Evolutionary conservation across 345 rosid genomes (phyloP), one percentile per base, ranked within the genome.

Genomic region (Pistacia vera): DNA sequence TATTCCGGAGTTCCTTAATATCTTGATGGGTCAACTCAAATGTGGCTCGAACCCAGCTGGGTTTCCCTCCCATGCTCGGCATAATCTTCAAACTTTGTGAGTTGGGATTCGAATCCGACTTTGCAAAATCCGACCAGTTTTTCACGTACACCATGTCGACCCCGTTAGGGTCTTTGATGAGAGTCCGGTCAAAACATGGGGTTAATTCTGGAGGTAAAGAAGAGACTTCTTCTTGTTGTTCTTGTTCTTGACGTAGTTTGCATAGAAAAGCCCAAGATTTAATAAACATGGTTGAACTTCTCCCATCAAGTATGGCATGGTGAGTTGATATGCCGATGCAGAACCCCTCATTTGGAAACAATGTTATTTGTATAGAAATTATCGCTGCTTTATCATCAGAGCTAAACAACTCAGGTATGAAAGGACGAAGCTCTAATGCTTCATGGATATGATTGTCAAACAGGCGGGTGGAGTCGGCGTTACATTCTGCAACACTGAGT

Each of bases 401-500:
- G 8, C 69, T 35, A 2, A 20, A 14, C 44, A 86, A 77, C 58
- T 71, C 56, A 0, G 91, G 89, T 13, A 80, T 71, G 35, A 84
- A 78, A 17, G 79, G 71, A 63, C 83, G 86, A 13, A 74, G 81
- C 56, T 79, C 83, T 3, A 20, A 16, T 2, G 85, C 83, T 14
- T 33, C 33, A 13, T 12, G 11, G 17, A 22, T 38, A 5, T 58
- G 4, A 41, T 30, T 38, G 48, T 12, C 44, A 44, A 14, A 52
- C 2, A 88, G 70, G 33, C 5, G 60, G 3, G 76, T 7, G 3
- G 84, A 77, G 59, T 79, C 78, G 9, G 69, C 78, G 28, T 56
- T 30, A 16, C 83, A 84, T 49, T 84, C 85, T 30, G 84, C 89
- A 6, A 88, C 72, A 4, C 20, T 54, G 18, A 54, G 18, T 13